A percentile compares a stretch with the other conserved stretches of the same genome.
Conservation (phyloP, 129 eudicot genomes). For the Oenanthe sinensis region DNA sequence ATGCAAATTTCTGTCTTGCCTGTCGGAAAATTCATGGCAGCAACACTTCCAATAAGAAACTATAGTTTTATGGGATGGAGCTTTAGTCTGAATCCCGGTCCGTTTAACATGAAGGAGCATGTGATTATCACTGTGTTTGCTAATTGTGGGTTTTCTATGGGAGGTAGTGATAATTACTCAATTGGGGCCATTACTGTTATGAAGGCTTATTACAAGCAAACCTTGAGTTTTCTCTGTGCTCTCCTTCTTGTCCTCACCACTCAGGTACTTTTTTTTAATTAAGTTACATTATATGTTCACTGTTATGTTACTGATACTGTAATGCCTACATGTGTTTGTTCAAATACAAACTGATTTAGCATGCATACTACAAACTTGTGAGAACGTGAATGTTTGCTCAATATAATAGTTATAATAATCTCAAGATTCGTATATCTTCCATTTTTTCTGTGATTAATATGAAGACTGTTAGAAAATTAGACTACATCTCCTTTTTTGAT, state of each 20-base stretch:
- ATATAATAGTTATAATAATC: too few species aligned
- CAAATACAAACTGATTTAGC: too few species aligned
- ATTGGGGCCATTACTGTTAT: conserved; percentile 90
- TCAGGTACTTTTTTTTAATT: conserved; percentile 39
- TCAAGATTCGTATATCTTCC: too few species aligned
- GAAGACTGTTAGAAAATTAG: too few species aligned
- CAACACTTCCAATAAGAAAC: conserved; percentile 48
- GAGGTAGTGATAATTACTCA: conserved; percentile 89
- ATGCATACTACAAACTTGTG: too few species aligned
- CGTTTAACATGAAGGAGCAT: conserved; percentile 87
- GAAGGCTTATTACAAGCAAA: conserved; percentile 81
- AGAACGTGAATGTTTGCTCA: too few species aligned
- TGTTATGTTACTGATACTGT: too few species aligned
- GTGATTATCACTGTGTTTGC: conserved; percentile 85
- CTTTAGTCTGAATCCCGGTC: conserved; percentile 79
- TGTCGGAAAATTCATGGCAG: conserved; percentile 74
- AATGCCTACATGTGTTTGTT: too few species aligned
- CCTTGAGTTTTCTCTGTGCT: conserved; percentile 49
- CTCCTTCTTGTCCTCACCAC: conserved; percentile 72
- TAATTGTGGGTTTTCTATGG: conserved; percentile 64
- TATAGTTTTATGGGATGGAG: conserved; percentile 38
- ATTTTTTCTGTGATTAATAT: too few species aligned
- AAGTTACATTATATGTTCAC: too few species aligned
- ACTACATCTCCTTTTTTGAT: too few species aligned
- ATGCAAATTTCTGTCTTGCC: conserved; percentile 84